Percentiles rank a stretch among this genome's conserved stretches.
Evolutionary conservation across 108 stramenopile genomes (phyloP).

Genomic region (Aurantiochytrium sp.): DNA sequence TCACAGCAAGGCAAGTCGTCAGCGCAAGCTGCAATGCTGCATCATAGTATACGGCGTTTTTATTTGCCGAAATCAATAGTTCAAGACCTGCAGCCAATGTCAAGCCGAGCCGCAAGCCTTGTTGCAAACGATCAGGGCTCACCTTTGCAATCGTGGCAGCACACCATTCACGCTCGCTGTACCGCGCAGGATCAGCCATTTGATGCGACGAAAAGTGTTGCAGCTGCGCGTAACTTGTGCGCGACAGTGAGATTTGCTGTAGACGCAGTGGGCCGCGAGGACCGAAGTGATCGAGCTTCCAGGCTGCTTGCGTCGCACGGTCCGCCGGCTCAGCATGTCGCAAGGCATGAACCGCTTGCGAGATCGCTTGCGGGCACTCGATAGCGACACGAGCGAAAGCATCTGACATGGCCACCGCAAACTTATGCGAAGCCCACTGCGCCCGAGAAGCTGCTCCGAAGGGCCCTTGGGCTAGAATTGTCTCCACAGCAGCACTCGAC

Average conservation of each 20-base stretch:
- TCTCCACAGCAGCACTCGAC: neutral
- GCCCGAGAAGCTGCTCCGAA: neutral
- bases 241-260: neutral
- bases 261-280: neutral
- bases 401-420: neutral
- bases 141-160: neutral
- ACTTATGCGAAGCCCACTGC: neutral
- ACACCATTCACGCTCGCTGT: neutral
- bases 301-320: neutral
- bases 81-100: neutral
- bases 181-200: neutral
- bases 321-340: neutral
- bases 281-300: neutral
- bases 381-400: neutral
- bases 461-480: neutral
- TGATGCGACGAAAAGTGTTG: neutral
- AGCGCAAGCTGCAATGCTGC: no score
- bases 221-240: neutral
- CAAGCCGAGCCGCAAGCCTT: neutral
- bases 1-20: no score
- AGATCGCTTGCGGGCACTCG: neutral
- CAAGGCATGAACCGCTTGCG: neutral
- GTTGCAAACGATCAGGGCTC: neutral
- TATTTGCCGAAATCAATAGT: neutral
- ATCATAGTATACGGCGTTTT: no score